Base-by-base conservation (phyloP, 441 rosid species). In the Erodium chrysanthum region DNA sequence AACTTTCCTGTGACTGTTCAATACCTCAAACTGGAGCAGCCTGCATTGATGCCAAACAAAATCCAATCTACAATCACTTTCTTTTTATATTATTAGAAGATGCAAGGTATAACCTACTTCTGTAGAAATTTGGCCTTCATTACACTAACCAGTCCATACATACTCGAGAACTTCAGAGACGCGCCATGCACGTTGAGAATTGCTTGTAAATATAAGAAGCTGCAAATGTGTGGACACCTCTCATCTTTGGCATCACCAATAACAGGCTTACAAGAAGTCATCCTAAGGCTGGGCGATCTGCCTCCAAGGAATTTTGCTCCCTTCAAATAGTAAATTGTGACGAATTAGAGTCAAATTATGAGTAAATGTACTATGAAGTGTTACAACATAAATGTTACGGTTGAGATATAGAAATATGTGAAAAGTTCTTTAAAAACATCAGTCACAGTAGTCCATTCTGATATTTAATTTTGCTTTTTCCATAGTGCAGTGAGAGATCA, bases 271-370 rank as follows among this genome's bases (percentile, higher is more conserved):
- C 89, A 91, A 76, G 88, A 94, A 48, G 85, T 89, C 92, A 74
- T 85, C 75, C 99, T 97, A 72, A 89, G 85, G 75, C 89, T 89
- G 74, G 89, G 99, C 60, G 88, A 84, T 83, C 83, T 91, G 40
- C 99, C 99, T 56, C 99, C 99, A 56, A 89, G 77, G 61, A 94
- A 74, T 84, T 86, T 88, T 71, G 96, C 99, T 77, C 96, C 97
- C 98, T 94, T 82, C 59, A 81, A 63, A 65, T 18, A 71, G 42
- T 25, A 76, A 69, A 46, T 63, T 37, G 33, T 1, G 70, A 64
- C 40, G 2, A 12, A 29, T 61, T 20, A 61, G 65, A 29, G 20
- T 11, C 17, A 29, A 61, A 61, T 14, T 23, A 23, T 5, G 1
- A 2, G n/a, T 56, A 10, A 56, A 20, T 56, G 4, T 20, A 9